These are phyloP conservation scores for Backusella macrospora DNA, from an alignment of 192 early-diverging fungal genomes.

Conservation along the genomic window DNA sequence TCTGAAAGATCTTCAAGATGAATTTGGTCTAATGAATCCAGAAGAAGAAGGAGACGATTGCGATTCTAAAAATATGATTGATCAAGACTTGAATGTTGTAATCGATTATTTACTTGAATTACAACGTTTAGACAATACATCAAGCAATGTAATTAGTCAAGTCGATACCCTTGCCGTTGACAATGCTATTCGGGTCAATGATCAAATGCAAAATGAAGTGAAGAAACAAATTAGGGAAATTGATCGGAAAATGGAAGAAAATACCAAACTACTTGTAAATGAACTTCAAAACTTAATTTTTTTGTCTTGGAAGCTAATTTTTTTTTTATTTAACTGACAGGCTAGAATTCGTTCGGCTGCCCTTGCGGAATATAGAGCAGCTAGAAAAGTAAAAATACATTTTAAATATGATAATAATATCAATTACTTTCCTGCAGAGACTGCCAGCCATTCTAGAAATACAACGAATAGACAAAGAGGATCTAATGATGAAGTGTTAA, in stretches of 20 bases:
- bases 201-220: slow-evolving; percentile 9
- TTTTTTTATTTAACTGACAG: background rate
- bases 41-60: too few relatives aligned
- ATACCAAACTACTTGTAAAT: slow-evolving; percentile 10
- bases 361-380: background rate
- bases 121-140: background rate
- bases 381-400: background rate
- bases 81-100: slow-evolving; percentile 4
- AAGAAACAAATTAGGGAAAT: background rate
- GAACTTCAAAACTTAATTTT: background rate
- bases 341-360: background rate
- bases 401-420: background rate
- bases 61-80: background rate
- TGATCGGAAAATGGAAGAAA: slow-evolving; percentile 7
- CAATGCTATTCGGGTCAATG: background rate
- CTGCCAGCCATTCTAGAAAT: background rate
- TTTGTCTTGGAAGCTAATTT: background rate
- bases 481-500: background rate
- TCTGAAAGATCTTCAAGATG: too few relatives aligned
- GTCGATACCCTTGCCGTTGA: background rate
- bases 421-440: background rate
- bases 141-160: background rate
- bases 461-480: too few relatives aligned
- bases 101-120: background rate
- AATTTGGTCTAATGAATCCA: too few relatives aligned